phyloP scores from a whole-genome alignment of 129 eudicot species.

The Solidago caesia region DNA sequence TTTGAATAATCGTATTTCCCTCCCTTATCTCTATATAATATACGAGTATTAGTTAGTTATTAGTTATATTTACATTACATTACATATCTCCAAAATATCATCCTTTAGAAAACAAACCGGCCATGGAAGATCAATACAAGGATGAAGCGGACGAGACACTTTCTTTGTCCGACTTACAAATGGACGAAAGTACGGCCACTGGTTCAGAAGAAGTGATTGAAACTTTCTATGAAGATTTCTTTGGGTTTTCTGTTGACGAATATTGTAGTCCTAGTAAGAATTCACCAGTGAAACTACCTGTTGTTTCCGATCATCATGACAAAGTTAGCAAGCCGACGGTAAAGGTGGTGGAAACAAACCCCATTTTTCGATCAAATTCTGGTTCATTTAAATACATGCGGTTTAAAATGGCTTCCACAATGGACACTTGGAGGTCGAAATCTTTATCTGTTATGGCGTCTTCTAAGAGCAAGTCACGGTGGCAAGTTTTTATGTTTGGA shows the following conservation, averaged over 20 bases:
- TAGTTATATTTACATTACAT: no score
- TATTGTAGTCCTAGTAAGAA: background rate
- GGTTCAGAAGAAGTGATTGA: background rate
- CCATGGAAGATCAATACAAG: constrained; percentile 12
- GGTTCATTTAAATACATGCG: constrained; percentile 37
- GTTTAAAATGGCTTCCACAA: constrained; percentile 22
- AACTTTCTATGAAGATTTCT: constrained; percentile 32
- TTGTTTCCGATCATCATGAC: background rate
- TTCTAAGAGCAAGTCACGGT: constrained; percentile 43
- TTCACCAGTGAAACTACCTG: constrained; percentile 14
- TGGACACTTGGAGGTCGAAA: constrained; percentile 23
- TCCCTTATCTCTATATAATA: background rate
- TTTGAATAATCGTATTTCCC: background rate
- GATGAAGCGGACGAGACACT: constrained; percentile 28
- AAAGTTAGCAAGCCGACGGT: background rate
- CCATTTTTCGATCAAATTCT: constrained; percentile 31
- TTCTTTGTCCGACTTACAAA: constrained; percentile 37
- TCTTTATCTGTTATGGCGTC: constrained; percentile 24
- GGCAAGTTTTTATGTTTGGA: constrained; percentile 45
- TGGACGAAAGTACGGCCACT: constrained; percentile 14
- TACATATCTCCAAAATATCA: no score
- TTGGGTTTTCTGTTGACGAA: constrained; percentile 27
- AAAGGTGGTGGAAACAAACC: constrained; percentile 21
- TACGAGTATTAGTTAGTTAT: no score
- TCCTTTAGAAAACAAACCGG: background rate